Conservation (phyloP, 306 rosid genomes). For the Quillaja saponaria region DNA sequence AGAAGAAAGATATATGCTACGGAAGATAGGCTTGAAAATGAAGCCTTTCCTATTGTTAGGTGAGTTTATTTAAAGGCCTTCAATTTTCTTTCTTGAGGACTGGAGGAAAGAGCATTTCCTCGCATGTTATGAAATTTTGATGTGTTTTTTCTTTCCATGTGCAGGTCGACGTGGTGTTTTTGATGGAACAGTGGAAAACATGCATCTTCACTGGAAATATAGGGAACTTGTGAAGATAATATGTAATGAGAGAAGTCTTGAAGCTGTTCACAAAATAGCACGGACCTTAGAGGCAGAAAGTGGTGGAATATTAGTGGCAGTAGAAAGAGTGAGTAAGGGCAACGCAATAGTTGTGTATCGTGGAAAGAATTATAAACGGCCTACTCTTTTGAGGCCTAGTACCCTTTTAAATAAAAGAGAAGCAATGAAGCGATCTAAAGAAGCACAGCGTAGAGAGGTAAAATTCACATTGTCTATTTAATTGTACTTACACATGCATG, state of each 20-base stretch:
- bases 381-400: conserved; percentile 77
- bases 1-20: conserved; percentile 88
- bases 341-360: conserved; percentile 83
- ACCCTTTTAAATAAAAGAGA: conserved; percentile 69
- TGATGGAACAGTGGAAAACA: conserved; percentile 93
- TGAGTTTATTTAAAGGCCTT: conserved; percentile 38
- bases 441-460: conserved; percentile 88
- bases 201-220: conserved; percentile 99
- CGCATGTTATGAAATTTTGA: conserved; percentile 15
- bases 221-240: conserved; percentile 92
- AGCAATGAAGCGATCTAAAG: conserved; percentile 76
- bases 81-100: conserved; percentile 24
- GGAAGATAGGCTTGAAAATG: conserved; percentile 89
- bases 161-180: conserved; percentile 86
- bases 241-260: conserved; percentile 46
- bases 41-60: conserved; percentile 84
- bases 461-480: conserved; percentile 19
- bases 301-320: conserved; percentile 87
- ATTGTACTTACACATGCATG: conserved; percentile 10
- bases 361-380: conserved; percentile 87
- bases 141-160: conserved; percentile 28
- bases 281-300: conserved; percentile 83
- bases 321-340: conserved; percentile 78
- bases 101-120: too few species aligned
- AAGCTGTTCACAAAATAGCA: conserved; percentile 61